Evolutionary conservation across 106 monocot species (phyloP), one percentile per base, ranked within the genome.

Genomic region (Phalaenopsis aphrodite): DNA sequence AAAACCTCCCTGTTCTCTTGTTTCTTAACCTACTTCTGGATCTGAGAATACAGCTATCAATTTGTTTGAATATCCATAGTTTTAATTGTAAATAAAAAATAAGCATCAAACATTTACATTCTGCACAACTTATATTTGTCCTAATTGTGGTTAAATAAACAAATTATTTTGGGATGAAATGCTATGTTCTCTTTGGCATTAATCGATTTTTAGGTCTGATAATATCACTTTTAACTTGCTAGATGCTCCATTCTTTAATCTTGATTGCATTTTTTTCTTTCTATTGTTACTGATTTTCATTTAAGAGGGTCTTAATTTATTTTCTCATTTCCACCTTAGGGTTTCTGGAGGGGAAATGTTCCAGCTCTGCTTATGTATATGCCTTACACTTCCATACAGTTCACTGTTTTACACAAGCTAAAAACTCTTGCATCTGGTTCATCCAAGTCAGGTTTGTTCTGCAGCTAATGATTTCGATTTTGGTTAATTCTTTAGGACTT

Each of bases 311-410:
- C 5, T 19, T 69, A 17, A 69, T 5, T 41, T 49, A 4, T 48
- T 48, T 9, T 42, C 21, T 14, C 23, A 46, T 24, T 48, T 76
- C 30, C 24, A 76, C 17, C 1, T 41, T 88, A 98, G 97, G 97
- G 97, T 39, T 98, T 98, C 78, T 98, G 97, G 97, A 90, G 89
- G 85, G 97, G 97, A 52, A 98, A 98, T 89, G 97, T 98, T 57
- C 97, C 97, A 16, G 97, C 94, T 82, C 84, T 98, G 78, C 80
- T 98, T 9, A 89, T 98, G 89, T 94, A 94, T 72, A 94, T 98
- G 97, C 97, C 97, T 72, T 98, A 98, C 86, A 92, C 97, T 41
- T 92, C 97, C 45, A 98, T 98, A 82, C 97, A 98, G 56, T 98
- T 98, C 81, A 92, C 92, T 7, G 90, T 98, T 79, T 73, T 94